phyloP scores from a whole-genome alignment of 1,284 basidiomycete species.

The Sanghuangporus baumii region DNA sequence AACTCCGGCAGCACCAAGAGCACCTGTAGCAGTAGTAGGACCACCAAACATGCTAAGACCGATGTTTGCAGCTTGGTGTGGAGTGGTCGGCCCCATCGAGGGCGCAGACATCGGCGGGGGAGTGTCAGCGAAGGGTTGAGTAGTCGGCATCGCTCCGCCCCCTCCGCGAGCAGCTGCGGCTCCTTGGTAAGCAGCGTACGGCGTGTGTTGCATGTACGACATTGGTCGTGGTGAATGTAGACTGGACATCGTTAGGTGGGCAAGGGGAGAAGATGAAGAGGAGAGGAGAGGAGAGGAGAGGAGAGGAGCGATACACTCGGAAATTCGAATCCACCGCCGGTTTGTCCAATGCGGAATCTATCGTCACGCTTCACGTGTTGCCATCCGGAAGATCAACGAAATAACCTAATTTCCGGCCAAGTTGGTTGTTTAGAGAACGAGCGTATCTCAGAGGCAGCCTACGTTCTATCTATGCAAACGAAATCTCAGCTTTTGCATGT shows the following conservation, averaged over 20 bases:
- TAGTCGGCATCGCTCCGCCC: slow-evolving; percentile 1
- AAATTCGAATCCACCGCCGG: not conserved
- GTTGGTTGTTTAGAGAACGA: no score
- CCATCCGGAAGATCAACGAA: not conserved
- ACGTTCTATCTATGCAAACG: no score
- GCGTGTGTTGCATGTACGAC: slow-evolving; percentile 16
- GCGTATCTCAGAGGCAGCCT: no score
- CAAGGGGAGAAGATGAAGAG: not conserved
- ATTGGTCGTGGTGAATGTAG: slow-evolving; percentile 9
- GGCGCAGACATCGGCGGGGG: slow-evolving; percentile 17
- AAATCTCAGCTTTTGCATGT: no score
- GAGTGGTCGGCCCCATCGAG: slow-evolving; percentile 9
- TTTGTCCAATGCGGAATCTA: not conserved
- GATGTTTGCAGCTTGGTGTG: slow-evolving; percentile 2
- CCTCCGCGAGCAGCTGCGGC: not conserved
- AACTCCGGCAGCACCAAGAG: not conserved
- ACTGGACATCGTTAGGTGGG: not conserved
- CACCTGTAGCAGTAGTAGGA: not conserved
- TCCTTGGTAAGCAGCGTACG: slow-evolving; percentile 1
- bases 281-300: not conserved
- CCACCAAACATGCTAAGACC: slow-evolving; percentile 10
- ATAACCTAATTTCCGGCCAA: not conserved
- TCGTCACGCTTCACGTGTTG: not conserved
- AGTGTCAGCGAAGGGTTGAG: slow-evolving; percentile 13
- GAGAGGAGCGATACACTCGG: not conserved